Conservation (phyloP, 2,329 filamentous ascomycete species). For the Myriosclerotinia scirpicola region DNA sequence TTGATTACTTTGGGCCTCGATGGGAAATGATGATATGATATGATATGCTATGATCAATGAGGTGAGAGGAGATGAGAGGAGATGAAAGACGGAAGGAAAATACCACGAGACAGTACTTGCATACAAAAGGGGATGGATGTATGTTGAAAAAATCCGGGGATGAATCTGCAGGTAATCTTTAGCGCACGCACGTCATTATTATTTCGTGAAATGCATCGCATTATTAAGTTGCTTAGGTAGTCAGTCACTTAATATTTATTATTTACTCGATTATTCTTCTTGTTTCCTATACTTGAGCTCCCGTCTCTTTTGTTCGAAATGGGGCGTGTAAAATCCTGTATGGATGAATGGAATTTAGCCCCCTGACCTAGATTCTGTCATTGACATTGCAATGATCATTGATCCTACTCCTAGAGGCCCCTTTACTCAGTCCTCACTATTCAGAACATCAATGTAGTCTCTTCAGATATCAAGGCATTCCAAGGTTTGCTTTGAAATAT, state of each 20-base stretch:
- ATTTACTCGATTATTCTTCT: background rate
- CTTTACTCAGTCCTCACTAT: background rate
- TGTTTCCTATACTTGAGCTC: background rate
- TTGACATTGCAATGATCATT: no score
- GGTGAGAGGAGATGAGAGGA: conserved; percentile 10
- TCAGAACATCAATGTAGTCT: background rate
- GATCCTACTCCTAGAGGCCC: no score
- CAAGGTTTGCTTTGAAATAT: background rate
- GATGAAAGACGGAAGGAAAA: background rate
- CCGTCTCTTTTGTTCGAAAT: no score
- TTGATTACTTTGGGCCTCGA: background rate
- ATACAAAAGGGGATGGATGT: conserved; percentile 4
- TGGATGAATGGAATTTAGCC: no score
- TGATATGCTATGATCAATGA: background rate
- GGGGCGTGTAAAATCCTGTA: no score
- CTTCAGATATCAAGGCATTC: background rate
- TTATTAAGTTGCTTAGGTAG: background rate
- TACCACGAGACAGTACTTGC: conserved; percentile 12
- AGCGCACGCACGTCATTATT: background rate
- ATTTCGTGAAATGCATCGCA: background rate
- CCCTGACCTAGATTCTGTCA: no score
- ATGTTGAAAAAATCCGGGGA: background rate
- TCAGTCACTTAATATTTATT: conserved; percentile 11
- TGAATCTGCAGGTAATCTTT: background rate
- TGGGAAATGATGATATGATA: background rate